Evolutionary conservation across 1,284 basidiomycete genomes (phyloP).

Genomic region (Microbotryomycetes sp.): DNA sequence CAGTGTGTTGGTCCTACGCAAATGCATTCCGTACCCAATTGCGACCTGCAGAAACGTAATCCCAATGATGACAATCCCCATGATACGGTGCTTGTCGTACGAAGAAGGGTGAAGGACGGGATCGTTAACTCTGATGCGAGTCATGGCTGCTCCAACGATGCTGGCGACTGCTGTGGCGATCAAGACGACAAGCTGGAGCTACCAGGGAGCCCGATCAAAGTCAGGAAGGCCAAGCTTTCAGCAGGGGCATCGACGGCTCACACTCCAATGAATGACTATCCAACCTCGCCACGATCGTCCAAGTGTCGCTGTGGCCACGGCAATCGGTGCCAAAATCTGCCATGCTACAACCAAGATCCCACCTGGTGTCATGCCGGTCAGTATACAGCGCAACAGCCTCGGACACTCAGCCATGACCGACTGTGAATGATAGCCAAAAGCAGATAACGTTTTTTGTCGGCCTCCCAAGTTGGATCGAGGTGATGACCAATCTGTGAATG

Average conservation of each 20-base stretch:
- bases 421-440: neutral
- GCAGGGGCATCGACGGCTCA: neutral
- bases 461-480: neutral
- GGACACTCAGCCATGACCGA: too few relatives aligned
- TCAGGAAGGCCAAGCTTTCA: too few relatives aligned
- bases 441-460: neutral
- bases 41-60: neutral
- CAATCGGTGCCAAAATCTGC: neutral
- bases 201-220: too few relatives aligned
- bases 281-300: neutral
- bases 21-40: neutral
- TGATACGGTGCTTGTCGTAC: neutral
- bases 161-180: neutral
- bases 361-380: too few relatives aligned
- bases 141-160: neutral
- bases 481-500: neutral
- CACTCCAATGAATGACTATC: neutral
- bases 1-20: neutral
- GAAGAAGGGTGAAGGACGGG: neutral
- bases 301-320: neutral
- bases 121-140: neutral
- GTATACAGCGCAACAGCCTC: too few relatives aligned
- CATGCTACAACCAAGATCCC: neutral
- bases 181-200: neutral
- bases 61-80: neutral